Conservation (phyloP, 306 rosid genomes). For the Acmispon strigosus region DNA sequence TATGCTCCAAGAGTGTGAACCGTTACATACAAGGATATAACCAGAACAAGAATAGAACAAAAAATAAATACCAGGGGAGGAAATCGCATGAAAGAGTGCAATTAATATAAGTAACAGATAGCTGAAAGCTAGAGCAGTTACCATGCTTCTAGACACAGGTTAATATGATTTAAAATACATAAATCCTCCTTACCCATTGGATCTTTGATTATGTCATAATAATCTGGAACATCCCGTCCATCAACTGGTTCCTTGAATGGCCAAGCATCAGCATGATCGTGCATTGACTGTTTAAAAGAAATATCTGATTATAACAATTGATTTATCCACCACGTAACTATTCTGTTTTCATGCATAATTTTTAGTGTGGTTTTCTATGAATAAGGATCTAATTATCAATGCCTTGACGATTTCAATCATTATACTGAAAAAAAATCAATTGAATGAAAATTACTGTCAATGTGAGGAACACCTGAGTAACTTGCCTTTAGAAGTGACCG, state of each 20-base stretch:
- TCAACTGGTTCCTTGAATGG: slow-evolving; percentile 98
- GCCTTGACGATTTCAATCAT: background rate
- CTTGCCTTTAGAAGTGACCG: slow-evolving; percentile 81
- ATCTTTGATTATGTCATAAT: slow-evolving; percentile 91
- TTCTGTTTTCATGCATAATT: background rate
- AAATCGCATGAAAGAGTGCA: background rate
- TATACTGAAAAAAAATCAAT: background rate
- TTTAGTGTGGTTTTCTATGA: background rate
- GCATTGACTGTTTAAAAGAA: slow-evolving; percentile 53
- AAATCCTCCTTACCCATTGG: slow-evolving; percentile 67
- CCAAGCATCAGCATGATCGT: slow-evolving; percentile 88
- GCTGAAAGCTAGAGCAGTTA: no score
- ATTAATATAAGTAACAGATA: background rate
- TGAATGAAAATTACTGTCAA: background rate
- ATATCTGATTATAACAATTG: background rate
- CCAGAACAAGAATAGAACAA: background rate
- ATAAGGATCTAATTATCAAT: background rate
- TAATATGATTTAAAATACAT: background rate
- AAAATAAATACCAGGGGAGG: background rate
- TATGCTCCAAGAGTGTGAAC: no score
- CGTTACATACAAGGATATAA: no score
- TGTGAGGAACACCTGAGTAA: slow-evolving; percentile 7
- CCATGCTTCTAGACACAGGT: background rate
- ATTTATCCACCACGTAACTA: background rate
- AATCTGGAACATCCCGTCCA: slow-evolving; percentile 90